Conservation (phyloP, 2,329 filamentous ascomycete species). For the Elsinoe ampelina region DNA sequence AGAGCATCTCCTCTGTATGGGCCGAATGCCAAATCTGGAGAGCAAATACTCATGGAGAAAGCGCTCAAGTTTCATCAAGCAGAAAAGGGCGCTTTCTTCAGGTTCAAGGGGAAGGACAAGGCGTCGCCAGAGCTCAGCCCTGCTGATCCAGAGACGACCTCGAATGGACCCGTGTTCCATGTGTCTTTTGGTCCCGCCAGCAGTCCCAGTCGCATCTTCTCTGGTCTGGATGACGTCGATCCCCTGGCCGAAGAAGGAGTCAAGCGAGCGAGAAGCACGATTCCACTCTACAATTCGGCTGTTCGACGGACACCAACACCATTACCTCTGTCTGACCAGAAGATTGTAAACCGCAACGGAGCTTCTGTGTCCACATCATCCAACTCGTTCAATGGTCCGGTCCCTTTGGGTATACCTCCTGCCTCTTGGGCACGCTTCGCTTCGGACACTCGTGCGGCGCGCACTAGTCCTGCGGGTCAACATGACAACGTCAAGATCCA, state of each 20-base stretch:
- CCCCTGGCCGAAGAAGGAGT: constrained; percentile 1
- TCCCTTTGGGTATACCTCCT: constrained; percentile 20
- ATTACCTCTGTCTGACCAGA: not conserved
- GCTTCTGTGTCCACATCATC: not conserved
- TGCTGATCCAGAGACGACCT: not conserved
- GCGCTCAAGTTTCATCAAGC: constrained; percentile 25
- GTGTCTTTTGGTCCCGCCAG: constrained; percentile 16
- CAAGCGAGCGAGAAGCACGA: not conserved
- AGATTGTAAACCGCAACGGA: not conserved
- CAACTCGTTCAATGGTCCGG: not conserved
- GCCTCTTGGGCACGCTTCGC: constrained; percentile 39
- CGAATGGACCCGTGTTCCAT: constrained; percentile 17
- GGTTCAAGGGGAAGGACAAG: constrained; percentile 23
- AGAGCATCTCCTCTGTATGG: constrained; percentile 17
- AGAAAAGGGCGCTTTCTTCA: constrained; percentile 27
- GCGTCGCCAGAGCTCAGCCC: constrained; percentile 10
- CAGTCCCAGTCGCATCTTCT: not conserved
- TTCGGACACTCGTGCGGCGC: constrained; percentile 35
- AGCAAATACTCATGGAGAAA: constrained; percentile 24
- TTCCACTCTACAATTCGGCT: not conserved
- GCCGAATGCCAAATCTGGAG: constrained; percentile 3
- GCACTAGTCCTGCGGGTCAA: constrained; percentile 32
- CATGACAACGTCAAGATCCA: constrained; percentile 32
- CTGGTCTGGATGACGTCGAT: constrained; percentile 16
- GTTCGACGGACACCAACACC: not conserved